Conservation (phyloP, 2,329 filamentous ascomycete genomes). For the Diplocarpon mali region DNA sequence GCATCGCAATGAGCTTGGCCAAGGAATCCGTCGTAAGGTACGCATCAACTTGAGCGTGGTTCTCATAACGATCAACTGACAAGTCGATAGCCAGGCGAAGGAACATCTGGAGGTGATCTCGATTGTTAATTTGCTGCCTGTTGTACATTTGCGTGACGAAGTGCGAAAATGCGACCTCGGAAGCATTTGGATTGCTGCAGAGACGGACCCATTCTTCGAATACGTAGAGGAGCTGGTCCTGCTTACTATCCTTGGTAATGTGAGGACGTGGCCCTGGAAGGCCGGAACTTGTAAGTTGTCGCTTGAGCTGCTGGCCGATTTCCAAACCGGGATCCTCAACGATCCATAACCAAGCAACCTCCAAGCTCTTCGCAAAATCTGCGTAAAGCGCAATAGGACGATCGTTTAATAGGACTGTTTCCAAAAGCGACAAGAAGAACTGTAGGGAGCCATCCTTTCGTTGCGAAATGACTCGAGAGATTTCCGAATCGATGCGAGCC, state of each 20-base stretch:
- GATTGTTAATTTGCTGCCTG: slow-evolving; percentile 58
- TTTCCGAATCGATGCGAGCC: slow-evolving; percentile 55
- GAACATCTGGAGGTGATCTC: slow-evolving; percentile 70
- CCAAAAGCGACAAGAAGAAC: slow-evolving; percentile 69
- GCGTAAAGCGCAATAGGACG: slow-evolving; percentile 68
- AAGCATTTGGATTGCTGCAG: slow-evolving; percentile 63
- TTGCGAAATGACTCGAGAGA: slow-evolving; percentile 61
- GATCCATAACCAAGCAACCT: slow-evolving; percentile 74
- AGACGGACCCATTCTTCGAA: slow-evolving; percentile 93
- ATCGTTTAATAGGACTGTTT: slow-evolving; percentile 68
- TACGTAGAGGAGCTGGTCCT: slow-evolving; percentile 84
- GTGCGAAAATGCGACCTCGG: slow-evolving; percentile 57
- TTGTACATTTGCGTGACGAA: slow-evolving; percentile 81
- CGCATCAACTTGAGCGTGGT: slow-evolving; percentile 47
- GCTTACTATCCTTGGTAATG: slow-evolving; percentile 48
- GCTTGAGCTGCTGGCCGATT: slow-evolving; percentile 60
- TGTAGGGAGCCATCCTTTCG: slow-evolving; percentile 63
- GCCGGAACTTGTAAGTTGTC: slow-evolving; percentile 45
- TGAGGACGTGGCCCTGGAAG: slow-evolving; percentile 41
- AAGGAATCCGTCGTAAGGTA: slow-evolving; percentile 65
- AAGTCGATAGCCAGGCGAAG: slow-evolving; percentile 71
- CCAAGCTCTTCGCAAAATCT: slow-evolving; percentile 75
- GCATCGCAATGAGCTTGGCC: slow-evolving; percentile 64
- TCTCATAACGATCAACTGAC: slow-evolving; percentile 69
- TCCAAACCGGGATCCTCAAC: slow-evolving; percentile 56